These are phyloP conservation scores for Trebouxia sp. DNA, from an alignment of 139 green algal species.

Conservation along the genomic window DNA sequence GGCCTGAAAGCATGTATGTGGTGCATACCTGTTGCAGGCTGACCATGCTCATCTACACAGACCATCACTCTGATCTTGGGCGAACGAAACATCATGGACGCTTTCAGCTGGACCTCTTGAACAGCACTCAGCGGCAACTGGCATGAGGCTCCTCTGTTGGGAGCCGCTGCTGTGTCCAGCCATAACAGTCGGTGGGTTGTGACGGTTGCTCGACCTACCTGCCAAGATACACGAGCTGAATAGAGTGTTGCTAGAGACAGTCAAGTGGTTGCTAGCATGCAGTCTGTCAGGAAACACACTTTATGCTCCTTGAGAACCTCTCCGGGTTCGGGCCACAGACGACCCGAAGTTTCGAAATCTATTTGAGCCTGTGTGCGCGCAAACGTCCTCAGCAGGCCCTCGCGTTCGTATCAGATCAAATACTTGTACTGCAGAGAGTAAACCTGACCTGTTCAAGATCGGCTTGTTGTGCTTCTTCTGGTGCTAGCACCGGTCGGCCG, in stretches of 20 bases:
- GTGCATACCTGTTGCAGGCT: conserved; percentile 22
- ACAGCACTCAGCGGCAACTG: conserved; percentile 38
- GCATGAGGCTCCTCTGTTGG: conserved; percentile 23
- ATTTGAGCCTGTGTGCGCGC: neutral
- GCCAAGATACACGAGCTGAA: neutral
- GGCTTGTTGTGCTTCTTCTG: neutral
- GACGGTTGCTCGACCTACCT: conserved; percentile 39
- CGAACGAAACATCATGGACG: conserved; percentile 22
- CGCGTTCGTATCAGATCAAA: no score
- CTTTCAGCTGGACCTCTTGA: conserved; percentile 18
- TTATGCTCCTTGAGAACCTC: neutral
- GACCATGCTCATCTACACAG: conserved; percentile 28
- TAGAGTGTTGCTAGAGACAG: no score
- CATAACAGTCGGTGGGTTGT: conserved; percentile 47
- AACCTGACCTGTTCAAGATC: neutral
- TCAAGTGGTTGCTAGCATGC: no score
- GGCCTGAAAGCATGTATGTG: neutral
- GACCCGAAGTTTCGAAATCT: neutral
- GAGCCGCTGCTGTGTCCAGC: conserved; percentile 21
- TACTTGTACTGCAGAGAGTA: no score
- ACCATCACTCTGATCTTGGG: conserved; percentile 39
- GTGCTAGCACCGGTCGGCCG: neutral
- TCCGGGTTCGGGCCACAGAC: neutral
- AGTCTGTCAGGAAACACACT: no score
- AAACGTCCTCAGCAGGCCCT: no score